Conservation (phyloP, 2,329 filamentous ascomycete genomes). For the Venturia aucupariae region DNA sequence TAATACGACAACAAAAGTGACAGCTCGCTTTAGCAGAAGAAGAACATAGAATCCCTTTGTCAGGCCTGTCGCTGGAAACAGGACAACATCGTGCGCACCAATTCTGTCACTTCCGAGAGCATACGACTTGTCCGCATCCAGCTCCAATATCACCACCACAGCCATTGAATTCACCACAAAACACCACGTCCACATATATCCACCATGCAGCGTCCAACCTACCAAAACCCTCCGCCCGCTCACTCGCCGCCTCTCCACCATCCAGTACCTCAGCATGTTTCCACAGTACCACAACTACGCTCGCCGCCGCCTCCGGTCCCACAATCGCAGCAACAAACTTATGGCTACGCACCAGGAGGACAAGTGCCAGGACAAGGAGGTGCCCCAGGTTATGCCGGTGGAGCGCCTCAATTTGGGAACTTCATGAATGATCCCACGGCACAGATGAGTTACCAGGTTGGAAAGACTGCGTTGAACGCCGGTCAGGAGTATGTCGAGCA, state of each 20-base stretch:
- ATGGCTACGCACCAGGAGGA: conserved; percentile 63
- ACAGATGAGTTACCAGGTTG: conserved; percentile 90
- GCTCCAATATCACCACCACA: not conserved
- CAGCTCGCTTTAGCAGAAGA: not conserved
- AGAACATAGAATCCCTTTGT: not conserved
- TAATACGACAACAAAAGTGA: not conserved
- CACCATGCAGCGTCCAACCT: conserved; percentile 78
- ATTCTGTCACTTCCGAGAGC: conserved; percentile 1
- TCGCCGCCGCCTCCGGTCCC: conserved; percentile 77
- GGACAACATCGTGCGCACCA: not conserved
- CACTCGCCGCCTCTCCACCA: conserved; percentile 90
- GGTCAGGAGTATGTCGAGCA: conserved; percentile 93
- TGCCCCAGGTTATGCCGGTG: conserved; percentile 29
- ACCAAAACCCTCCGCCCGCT: conserved; percentile 59
- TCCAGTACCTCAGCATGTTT: conserved; percentile 95
- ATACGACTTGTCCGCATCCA: not conserved
- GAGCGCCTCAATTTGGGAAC: conserved; percentile 60
- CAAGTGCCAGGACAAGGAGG: conserved; percentile 37
- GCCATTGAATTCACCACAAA: not conserved
- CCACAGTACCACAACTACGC: conserved; percentile 91
- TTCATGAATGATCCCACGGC: conserved; percentile 95
- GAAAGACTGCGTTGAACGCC: conserved; percentile 81
- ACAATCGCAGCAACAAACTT: conserved; percentile 54
- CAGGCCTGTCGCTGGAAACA: not conserved
- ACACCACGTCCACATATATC: not conserved